These are phyloP conservation scores for Lasiodiplodia hormozganensis DNA, from an alignment of 2,329 filamentous ascomycete genomes.

Conservation along the genomic window DNA sequence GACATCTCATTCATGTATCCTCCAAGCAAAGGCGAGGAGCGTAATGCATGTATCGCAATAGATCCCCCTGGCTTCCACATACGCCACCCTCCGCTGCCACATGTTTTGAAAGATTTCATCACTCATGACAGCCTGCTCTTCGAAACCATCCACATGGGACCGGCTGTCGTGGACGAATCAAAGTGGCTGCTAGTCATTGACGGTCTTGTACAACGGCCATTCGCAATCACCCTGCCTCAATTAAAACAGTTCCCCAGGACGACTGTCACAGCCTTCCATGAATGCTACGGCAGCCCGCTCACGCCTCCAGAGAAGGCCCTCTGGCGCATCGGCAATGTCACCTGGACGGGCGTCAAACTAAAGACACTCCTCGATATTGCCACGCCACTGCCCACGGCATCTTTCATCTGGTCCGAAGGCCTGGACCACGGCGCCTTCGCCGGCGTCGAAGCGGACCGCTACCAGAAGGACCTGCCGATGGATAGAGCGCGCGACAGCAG, in stretches of 20 bases:
- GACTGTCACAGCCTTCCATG: constrained; percentile 43
- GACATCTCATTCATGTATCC: background rate
- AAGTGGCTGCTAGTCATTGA: constrained; percentile 42
- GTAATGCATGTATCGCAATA: constrained; percentile 3
- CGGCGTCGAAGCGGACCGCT: constrained; percentile 37
- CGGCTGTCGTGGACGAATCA: constrained; percentile 37
- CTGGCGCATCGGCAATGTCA: constrained; percentile 45
- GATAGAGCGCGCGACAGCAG: constrained; percentile 36
- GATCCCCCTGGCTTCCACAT: constrained; percentile 33
- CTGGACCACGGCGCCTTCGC: constrained; percentile 40
- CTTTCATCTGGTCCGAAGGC: constrained; percentile 41
- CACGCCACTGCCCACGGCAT: constrained; percentile 24
- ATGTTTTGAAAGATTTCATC: constrained; percentile 36
- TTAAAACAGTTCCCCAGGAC: constrained; percentile 37
- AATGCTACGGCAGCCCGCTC: constrained; percentile 47
- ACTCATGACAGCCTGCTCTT: constrained; percentile 42
- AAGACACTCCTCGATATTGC: constrained; percentile 36
- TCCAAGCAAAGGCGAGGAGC: background rate
- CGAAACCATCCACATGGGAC: constrained; percentile 47
- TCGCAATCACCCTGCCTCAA: constrained; percentile 37
- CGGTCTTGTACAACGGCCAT: constrained; percentile 41
- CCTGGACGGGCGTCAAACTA: constrained; percentile 45
- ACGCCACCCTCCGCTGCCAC: constrained; percentile 39
- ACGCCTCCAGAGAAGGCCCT: constrained; percentile 38
- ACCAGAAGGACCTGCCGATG: constrained; percentile 43